A percentile compares a stretch with the other conserved stretches of the same genome.
Evolutionary conservation across 495 filamentous ascomycete genomes (phyloP).

Genomic region (Pyrenula massariospora): DNA sequence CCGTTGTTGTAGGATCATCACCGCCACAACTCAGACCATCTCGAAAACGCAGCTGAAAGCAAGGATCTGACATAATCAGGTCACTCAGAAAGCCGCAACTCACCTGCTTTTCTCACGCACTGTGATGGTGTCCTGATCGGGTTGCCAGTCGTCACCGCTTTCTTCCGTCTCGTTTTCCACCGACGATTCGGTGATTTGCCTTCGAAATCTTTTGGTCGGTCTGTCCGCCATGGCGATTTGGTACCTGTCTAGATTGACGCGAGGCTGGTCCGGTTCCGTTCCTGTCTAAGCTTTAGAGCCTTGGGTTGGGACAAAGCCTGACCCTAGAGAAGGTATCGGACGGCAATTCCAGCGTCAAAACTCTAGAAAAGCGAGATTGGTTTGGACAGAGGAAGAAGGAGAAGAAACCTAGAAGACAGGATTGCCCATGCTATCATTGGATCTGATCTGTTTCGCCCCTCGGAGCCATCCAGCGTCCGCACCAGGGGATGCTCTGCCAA

Average conservation of each 20-base stretch:
- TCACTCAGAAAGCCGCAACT: background rate
- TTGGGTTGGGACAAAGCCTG: background rate
- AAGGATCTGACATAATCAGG: background rate
- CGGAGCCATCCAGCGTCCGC: too few relatives aligned
- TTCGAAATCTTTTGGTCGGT: conserved; percentile 27
- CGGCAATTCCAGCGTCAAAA: too few relatives aligned
- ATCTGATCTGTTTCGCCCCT: too few relatives aligned
- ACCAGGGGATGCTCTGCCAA: too few relatives aligned
- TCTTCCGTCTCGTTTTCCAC: conserved; percentile 16
- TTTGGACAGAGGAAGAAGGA: too few relatives aligned
- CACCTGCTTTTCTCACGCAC: background rate
- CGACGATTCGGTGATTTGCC: conserved; percentile 31
- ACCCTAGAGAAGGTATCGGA: too few relatives aligned
- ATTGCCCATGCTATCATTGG: too few relatives aligned
- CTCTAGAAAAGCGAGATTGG: too few relatives aligned
- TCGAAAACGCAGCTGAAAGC: background rate
- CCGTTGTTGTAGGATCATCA: background rate
- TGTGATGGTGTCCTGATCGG: background rate
- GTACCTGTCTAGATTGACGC: background rate
- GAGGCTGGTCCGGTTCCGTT: background rate
- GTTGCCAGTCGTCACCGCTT: background rate
- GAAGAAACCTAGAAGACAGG: too few relatives aligned
- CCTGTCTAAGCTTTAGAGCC: background rate
- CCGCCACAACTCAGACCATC: background rate
- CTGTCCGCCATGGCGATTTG: conserved; percentile 11